Evolutionary conservation across 2,329 filamentous ascomycete species (phyloP).

Genomic region (Catunica adiposa): DNA sequence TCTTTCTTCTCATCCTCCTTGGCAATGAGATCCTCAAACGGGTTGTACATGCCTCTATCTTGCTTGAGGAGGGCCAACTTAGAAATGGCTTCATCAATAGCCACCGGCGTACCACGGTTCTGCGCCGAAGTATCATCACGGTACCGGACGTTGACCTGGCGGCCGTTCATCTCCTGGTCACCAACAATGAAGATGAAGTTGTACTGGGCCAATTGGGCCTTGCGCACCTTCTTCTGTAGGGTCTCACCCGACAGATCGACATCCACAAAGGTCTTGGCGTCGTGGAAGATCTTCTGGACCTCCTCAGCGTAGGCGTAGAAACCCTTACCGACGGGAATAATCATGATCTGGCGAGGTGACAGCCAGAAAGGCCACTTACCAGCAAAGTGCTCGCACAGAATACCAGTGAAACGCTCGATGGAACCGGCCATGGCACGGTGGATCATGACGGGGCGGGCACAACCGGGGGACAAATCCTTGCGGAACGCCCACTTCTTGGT

Average conservation of each 20-base stretch:
- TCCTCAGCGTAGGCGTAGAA: constrained; percentile 61
- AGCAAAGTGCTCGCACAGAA: constrained; percentile 68
- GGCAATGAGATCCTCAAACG: constrained; percentile 14
- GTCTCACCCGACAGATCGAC: constrained; percentile 49
- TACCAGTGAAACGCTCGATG: constrained; percentile 47
- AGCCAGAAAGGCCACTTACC: constrained; percentile 87
- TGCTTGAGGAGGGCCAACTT: constrained; percentile 36
- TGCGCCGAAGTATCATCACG: constrained; percentile 46
- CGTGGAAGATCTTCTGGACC: constrained; percentile 51
- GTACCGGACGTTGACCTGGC: constrained; percentile 47
- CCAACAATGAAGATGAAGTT: constrained; percentile 66
- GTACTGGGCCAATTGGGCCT: constrained; percentile 63
- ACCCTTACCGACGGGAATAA: constrained; percentile 60
- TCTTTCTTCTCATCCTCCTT: constrained; percentile 10
- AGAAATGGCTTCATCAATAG: constrained; percentile 38
- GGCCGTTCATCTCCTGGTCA: constrained; percentile 41
- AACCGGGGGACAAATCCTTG: constrained; percentile 46
- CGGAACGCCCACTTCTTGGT: constrained; percentile 21
- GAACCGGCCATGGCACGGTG: constrained; percentile 69
- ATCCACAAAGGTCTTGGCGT: constrained; percentile 49
- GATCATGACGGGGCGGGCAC: constrained; percentile 70
- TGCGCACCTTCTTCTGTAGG: constrained; percentile 79
- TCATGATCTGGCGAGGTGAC: constrained; percentile 57
- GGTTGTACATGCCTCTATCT: constrained; percentile 21
- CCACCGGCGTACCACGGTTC: constrained; percentile 41